These are phyloP conservation scores for Cucurbita maxima DNA, from an alignment of 306 rosid species.

Conservation along the genomic window DNA sequence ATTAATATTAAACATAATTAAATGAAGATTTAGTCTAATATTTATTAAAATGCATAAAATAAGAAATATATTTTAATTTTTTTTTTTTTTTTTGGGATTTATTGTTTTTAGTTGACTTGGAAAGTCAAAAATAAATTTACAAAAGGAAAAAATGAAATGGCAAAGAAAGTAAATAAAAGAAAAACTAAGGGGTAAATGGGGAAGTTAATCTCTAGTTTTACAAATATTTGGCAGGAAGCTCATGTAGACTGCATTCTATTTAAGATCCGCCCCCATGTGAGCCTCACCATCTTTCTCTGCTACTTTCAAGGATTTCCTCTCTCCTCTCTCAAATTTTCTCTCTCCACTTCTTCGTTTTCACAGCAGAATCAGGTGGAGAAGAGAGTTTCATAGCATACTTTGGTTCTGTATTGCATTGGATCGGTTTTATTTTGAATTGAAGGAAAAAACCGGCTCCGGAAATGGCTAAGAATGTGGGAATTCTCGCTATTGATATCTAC, in stretches of 20 bases:
- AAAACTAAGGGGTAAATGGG: neutral
- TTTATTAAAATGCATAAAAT: no score
- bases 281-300: slow-evolving; percentile 8
- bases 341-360: neutral
- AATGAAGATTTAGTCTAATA: no score
- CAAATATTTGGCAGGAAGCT: slow-evolving; percentile 1
- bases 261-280: slow-evolving; percentile 9
- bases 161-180: neutral
- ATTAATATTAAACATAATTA: no score
- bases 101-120: no score
- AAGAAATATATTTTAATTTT: no score
- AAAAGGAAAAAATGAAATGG: neutral
- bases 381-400: neutral
- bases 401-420: neutral
- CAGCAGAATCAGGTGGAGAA: neutral
- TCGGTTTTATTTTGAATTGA: neutral
- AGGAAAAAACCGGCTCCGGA: neutral
- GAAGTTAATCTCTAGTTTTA: neutral
- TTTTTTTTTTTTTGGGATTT: no score
- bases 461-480: slow-evolving; percentile 85
- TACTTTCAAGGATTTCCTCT: neutral
- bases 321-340: neutral
- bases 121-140: no score
- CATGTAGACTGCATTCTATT: slow-evolving; percentile 9
- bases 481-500: slow-evolving; percentile 87